Conservation (phyloP, 1,284 basidiomycete species). For the Tremellales sp. region DNA sequence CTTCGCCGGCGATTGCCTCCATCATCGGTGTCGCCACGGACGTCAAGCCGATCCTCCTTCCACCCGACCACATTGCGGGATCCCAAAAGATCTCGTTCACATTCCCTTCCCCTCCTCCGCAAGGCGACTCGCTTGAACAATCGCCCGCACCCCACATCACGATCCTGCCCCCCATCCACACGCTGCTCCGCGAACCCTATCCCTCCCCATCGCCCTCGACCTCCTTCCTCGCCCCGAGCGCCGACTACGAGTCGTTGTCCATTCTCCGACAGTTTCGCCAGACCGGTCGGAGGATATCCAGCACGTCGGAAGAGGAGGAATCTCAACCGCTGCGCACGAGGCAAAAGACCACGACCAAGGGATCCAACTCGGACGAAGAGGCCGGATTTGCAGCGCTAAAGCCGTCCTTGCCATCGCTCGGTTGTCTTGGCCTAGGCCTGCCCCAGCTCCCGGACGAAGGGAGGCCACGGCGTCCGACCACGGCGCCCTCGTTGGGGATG, state of each 20-base stretch:
- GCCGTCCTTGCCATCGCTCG: constrained; percentile 31
- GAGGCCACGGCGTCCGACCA: constrained; percentile 20
- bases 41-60: constrained; percentile 32
- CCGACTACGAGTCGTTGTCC: constrained; percentile 14
- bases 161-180: background rate
- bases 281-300: constrained; percentile 33
- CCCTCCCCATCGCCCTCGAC: constrained; percentile 7
- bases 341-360: constrained; percentile 10
- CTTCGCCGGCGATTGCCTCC: constrained; percentile 10
- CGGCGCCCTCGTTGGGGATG: constrained; percentile 21
- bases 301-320: constrained; percentile 39
- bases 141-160: background rate
- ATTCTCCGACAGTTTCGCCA: constrained; percentile 20
- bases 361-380: background rate
- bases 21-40: constrained; percentile 18
- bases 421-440: constrained; percentile 34
- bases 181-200: constrained; percentile 1
- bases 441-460: constrained; percentile 30
- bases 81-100: constrained; percentile 29
- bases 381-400: constrained; percentile 6
- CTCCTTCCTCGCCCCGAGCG: constrained; percentile 6
- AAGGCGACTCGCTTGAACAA: background rate
- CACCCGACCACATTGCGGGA: constrained; percentile 16
- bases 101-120: constrained; percentile 26
- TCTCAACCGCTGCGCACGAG: constrained; percentile 28